Evolutionary conservation across 2,329 filamentous ascomycete species (phyloP), one percentile per base, ranked within the genome.

Genomic region (Colletotrichum cordylinicola): DNA sequence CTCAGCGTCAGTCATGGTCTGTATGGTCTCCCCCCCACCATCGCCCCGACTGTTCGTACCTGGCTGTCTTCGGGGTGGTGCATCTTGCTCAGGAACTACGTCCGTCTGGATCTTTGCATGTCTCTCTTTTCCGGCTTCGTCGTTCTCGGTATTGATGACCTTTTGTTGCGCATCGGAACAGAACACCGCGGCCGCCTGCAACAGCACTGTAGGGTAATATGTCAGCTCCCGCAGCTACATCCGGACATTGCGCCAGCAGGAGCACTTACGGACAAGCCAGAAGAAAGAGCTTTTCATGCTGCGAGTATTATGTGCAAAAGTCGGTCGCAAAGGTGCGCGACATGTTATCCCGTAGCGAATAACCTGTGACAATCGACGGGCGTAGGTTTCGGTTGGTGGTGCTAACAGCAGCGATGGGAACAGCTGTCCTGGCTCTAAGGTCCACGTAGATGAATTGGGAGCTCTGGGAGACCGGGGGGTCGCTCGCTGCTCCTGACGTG

Each of bases 201-300:
- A 84, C 69, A 89, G 87, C 85, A 89, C 87, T 89, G 78, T 75
- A 77, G 58, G 43, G 61, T 62, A 58, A 55, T 70, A 77, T 67
- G 67, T 74, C 58, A 72, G 67, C 67, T 70, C 60, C 39, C 48
- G 29, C 37, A 76, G 48, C 52, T 55, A 21, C 65, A 37, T 64
- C 29, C 56, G n/a, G 56, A 43, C 43, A 24, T 52, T 52, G 12
- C 48, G 67, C 39, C 31, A 73, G 62, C 10, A 24, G 16, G 24
- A 35, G 24, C 15, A 81, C 86, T 83, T 84, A 89, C 87, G 83
- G 80, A 86, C 82, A 77, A 87, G 78, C 82, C 85, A 87, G 66
- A 86, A 72, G 72, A 85, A 79, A 79, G 82, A 82, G 79, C 82
- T 80, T 81, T 83, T 85, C 86, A 88, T 88, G 70, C 64, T 85